Evolutionary conservation across 2,329 filamentous ascomycete species (phyloP).

Genomic region (Xylariales sp.): DNA sequence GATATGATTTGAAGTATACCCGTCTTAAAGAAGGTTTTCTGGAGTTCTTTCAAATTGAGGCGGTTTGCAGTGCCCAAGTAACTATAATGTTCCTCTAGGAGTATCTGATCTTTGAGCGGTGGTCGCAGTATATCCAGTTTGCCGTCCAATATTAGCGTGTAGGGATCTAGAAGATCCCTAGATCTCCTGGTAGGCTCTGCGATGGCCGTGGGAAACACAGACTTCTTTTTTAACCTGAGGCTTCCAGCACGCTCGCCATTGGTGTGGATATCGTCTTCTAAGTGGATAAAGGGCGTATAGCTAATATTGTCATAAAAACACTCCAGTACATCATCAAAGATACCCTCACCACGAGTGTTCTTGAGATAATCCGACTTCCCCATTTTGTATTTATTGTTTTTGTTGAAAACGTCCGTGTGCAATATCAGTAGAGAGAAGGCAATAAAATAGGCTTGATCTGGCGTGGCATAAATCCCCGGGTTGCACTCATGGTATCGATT

Average conservation of each 20-base stretch:
- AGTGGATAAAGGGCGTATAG: conserved; percentile 97
- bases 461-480: conserved; percentile 88
- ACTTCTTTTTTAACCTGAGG: conserved; percentile 77
- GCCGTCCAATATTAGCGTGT: conserved; percentile 90
- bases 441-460: conserved; percentile 98
- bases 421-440: conserved; percentile 96
- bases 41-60: conserved; percentile 83
- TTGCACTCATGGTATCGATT: conserved; percentile 99
- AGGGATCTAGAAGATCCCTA: conserved; percentile 93
- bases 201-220: conserved; percentile 73
- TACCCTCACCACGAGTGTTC: conserved; percentile 90
- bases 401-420: conserved; percentile 99
- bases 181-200: conserved; percentile 73
- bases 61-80: conserved; percentile 82
- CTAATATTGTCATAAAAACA: conserved; percentile 99
- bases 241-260: conserved; percentile 78
- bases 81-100: conserved; percentile 89
- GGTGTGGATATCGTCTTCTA: conserved; percentile 89
- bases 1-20: conserved; percentile 96
- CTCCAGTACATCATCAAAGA: conserved; percentile 92
- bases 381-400: conserved; percentile 99
- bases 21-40: conserved; percentile 90
- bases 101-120: conserved; percentile 90
- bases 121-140: conserved; percentile 86
- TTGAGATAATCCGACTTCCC: conserved; percentile 95